Base-by-base conservation (phyloP, 2,329 filamentous ascomycete species). In the Cladosporium sp. region DNA sequence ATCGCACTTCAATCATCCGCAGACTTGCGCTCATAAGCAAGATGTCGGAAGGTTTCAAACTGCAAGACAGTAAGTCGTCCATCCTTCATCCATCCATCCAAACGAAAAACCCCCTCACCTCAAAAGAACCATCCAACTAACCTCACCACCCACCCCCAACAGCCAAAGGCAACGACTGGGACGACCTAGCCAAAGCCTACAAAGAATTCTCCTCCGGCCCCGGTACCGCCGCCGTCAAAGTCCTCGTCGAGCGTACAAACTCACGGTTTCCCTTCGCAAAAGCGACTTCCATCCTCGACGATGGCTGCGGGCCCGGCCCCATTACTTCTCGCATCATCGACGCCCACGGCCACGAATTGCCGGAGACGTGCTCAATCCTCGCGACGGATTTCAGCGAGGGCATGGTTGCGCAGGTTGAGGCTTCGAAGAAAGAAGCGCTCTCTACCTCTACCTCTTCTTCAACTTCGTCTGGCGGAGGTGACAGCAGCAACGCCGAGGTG, bases 231-330 rank as follows among this genome's bases (percentile, higher is more conserved):
- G 70, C 73, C 2, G 74, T 73, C 36, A 56, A 34, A 14, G 57
- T 60, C 11, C 67, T 76, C 65, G 69, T 77, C 59, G 63, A 69
- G 6, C 66, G 67, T 8, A 65, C 69, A 8, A 70, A 77, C 64
- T 66, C 69, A 5, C 48, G 70, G 2, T 53, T 49, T 2, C 70
- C 75, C 6, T 73, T 76, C 64, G 67, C 67, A 13, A 49, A 70
- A 43, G 75, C 75, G 3, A 72, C 70, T 0, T 69, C 67, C 0
- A 73, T 77, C 43, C 70, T 74, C 34, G 75, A 77, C 65, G 71
- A 75, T 54, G 75, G 75, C 56, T 73, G 72, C 60, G 75, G 75
- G 0, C 74, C 75, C 5, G 75, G 75, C 5, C 67, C 70, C 0
- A 68, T 74, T 36, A 72, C 73, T 26, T 43, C 66, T 1, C 67